These are phyloP conservation scores for Lophium mytilinum DNA, from an alignment of 495 filamentous ascomycete species.

Conservation along the genomic window DNA sequence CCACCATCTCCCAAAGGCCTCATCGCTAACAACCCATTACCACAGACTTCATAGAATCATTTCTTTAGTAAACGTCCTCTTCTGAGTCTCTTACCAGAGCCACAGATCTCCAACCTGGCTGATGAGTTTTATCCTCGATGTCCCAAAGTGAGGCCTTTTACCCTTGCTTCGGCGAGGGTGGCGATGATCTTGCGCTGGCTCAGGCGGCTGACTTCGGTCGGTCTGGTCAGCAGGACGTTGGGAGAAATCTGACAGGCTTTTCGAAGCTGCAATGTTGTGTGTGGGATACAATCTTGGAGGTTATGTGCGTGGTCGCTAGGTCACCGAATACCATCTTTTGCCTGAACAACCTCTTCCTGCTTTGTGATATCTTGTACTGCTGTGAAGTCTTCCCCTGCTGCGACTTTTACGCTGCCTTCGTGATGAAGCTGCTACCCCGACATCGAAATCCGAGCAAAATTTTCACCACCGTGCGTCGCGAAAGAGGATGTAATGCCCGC, in stretches of 20 bases:
- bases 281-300: too few species aligned
- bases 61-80: slow-evolving; percentile 46
- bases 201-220: slow-evolving; percentile 55
- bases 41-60: slow-evolving; percentile 38
- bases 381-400: too few species aligned
- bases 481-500: too few species aligned
- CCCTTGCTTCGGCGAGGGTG: slow-evolving; percentile 53
- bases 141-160: slow-evolving; percentile 62
- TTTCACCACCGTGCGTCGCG: too few species aligned
- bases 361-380: too few species aligned
- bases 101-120: slow-evolving; percentile 68
- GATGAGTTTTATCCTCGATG: slow-evolving; percentile 63
- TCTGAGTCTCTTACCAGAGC: slow-evolving; percentile 49
- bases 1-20: background rate
- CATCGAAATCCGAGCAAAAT: too few species aligned
- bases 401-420: too few species aligned
- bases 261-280: too few species aligned
- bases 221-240: slow-evolving; percentile 56
- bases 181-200: slow-evolving; percentile 67
- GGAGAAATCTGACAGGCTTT: slow-evolving; percentile 61
- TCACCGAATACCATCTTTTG: too few species aligned
- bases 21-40: slow-evolving; percentile 3
- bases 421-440: too few species aligned
- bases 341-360: too few species aligned
- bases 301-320: too few species aligned